Evolutionary conservation across 345 rosid genomes (phyloP), one percentile per base, ranked within the genome.

Genomic region (Gossypium ekmanianum): DNA sequence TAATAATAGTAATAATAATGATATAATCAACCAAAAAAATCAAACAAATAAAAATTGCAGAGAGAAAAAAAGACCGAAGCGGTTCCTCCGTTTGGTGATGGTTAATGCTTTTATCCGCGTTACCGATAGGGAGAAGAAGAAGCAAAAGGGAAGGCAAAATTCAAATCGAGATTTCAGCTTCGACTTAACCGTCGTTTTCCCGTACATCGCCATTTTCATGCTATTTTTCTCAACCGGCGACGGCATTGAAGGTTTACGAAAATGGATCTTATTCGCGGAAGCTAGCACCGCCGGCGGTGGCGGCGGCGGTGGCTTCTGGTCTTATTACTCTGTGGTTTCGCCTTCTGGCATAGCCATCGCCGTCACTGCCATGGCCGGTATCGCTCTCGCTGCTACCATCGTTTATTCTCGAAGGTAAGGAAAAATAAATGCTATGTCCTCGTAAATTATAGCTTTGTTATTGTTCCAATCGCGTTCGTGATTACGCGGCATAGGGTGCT

Each of bases 291-390:
- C 2, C 16, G 63, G 63, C 63, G 86, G 82, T 24, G 66, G 71
- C 0, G 63, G 34, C 39, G 80, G 80, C 51, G 83, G 80, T 2
- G 80, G 85, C 51, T 87, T 85, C 64, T 87, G 94, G 89, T 82
- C 80, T 22, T 66, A 83, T 62, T 81, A 74, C 57, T 72, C 80
- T 69, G 77, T 10, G 29, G 61, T 10, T 76, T 85, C 85, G 66
- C 79, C 82, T 88, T 92, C 83, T 78, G 84, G 85, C 22, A 48
- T 90, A 82, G 90, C 91, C 74, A 80, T 91, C 57, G 93, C 85
- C 71, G 88, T 89, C 79, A 85, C 90, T 85, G 89, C 86, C 89
- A 83, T 89, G 91, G 93, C 90, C 68, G 92, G 92, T 64, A 78
- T 91, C 75, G 92, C 94, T 83, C 84, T 89, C 76, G 84, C 90